These are phyloP conservation scores for Artemisia argyi DNA, from an alignment of 129 eudicot species.

Conservation along the genomic window DNA sequence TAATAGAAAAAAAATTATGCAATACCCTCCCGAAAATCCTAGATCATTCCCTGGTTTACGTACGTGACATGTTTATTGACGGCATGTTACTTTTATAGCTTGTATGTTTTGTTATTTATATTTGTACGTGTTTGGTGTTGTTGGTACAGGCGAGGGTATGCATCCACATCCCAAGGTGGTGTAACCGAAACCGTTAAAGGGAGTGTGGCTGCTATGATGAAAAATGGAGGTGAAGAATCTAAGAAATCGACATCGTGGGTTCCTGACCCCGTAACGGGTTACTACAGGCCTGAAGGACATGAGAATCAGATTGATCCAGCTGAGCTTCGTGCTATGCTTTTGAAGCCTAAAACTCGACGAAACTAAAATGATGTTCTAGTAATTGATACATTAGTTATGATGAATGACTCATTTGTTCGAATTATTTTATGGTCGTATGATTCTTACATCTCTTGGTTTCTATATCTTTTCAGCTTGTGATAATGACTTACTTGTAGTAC, in stretches of 20 bases:
- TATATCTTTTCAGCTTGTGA: too few relatives aligned
- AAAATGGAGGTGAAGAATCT: constrained; percentile 44
- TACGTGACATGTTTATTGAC: too few relatives aligned
- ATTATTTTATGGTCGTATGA: too few relatives aligned
- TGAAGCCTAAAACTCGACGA: constrained; percentile 46
- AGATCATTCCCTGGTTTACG: too few relatives aligned
- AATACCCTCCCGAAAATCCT: too few relatives aligned
- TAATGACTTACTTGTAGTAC: too few relatives aligned
- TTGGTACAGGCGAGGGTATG: constrained; percentile 60
- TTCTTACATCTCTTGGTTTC: too few relatives aligned
- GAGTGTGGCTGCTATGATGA: constrained; percentile 47
- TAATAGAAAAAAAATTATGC: too few relatives aligned
- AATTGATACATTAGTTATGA: not conserved
- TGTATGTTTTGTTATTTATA: too few relatives aligned
- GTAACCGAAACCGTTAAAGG: constrained; percentile 33
- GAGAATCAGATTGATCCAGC: constrained; percentile 62
- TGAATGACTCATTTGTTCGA: not conserved
- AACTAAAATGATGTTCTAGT: not conserved
- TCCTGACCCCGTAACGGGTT: constrained; percentile 89
- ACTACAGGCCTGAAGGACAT: constrained; percentile 71
- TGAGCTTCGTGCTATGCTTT: constrained; percentile 63
- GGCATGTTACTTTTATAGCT: too few relatives aligned
- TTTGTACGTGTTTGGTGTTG: not conserved
- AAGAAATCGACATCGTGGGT: constrained; percentile 60
- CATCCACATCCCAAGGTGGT: constrained; percentile 50